Conservation (phyloP, 768 basidiomycete genomes). For the Fomitopsis serialis region DNA sequence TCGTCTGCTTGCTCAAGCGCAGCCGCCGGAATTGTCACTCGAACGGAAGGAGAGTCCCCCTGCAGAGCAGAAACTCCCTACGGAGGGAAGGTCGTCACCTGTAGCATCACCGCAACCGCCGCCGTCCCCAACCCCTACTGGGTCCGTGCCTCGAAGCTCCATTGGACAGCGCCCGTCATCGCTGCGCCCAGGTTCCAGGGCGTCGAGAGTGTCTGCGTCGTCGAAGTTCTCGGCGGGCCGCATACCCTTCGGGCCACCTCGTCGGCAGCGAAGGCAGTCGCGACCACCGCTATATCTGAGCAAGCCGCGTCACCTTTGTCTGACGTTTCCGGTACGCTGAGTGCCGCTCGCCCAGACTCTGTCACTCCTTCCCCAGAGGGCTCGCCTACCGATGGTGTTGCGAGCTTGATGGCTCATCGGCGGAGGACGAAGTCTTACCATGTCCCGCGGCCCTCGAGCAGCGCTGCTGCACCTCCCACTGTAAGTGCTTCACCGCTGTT, state of each 20-base stretch:
- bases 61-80: constrained; percentile 1
- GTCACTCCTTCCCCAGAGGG: constrained; percentile 51
- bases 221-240: constrained; percentile 65
- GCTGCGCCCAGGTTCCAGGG: constrained; percentile 69
- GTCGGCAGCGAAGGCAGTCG: constrained; percentile 47
- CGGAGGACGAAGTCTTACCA: constrained; percentile 60
- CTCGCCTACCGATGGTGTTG: constrained; percentile 57
- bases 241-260: constrained; percentile 53
- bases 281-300: constrained; percentile 66
- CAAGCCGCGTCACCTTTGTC: constrained; percentile 41
- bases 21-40: constrained; percentile 32
- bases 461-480: constrained; percentile 14
- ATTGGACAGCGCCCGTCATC: constrained; percentile 31
- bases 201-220: constrained; percentile 62
- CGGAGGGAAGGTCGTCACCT: constrained; percentile 20
- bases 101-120: constrained; percentile 33
- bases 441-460: constrained; percentile 27
- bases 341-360: constrained; percentile 8
- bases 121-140: constrained; percentile 31
- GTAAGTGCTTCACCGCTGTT: constrained; percentile 4
- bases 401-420: constrained; percentile 37
- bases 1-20: constrained; percentile 71
- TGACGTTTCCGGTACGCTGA: constrained; percentile 7
- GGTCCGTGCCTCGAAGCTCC: constrained; percentile 14
- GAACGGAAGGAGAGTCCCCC: constrained; percentile 7